Evolutionary conservation across 345 rosid species (phyloP).

Genomic region (Populus simonii): DNA sequence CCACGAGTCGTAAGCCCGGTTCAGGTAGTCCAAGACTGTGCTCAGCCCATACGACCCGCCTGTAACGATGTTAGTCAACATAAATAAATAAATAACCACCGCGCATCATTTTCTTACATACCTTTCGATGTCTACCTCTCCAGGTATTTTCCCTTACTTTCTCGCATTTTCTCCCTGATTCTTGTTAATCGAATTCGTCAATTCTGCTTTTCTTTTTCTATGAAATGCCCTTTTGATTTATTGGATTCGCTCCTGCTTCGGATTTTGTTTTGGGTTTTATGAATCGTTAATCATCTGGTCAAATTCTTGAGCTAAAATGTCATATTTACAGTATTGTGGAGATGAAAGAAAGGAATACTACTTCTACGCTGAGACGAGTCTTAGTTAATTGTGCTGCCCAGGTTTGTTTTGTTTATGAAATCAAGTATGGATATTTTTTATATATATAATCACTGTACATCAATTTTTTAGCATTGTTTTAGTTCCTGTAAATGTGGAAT

Average conservation of each 20-base stretch:
- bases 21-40: no score
- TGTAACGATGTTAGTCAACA: no score
- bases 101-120: not conserved
- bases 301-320: not conserved
- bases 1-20: no score
- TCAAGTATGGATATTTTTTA: no score
- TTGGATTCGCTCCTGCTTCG: not conserved
- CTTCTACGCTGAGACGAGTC: constrained; percentile 62
- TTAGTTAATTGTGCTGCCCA: constrained; percentile 73
- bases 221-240: not conserved
- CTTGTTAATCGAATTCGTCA: not conserved
- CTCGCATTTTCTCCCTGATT: not conserved
- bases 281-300: not conserved
- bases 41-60: no score
- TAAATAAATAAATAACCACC: not conserved
- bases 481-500: not conserved
- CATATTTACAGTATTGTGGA: constrained; percentile 34
- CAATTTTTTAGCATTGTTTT: not conserved
- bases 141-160: not conserved
- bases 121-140: constrained; percentile 2
- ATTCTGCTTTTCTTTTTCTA: not conserved
- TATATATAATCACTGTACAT: no score
- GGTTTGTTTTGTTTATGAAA: constrained; percentile 39
- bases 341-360: constrained; percentile 77
- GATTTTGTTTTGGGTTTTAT: not conserved